Evolutionary conservation across 371 early-diverging fungal species (phyloP).

Genomic region (Quaeritorhiza haematococci): DNA sequence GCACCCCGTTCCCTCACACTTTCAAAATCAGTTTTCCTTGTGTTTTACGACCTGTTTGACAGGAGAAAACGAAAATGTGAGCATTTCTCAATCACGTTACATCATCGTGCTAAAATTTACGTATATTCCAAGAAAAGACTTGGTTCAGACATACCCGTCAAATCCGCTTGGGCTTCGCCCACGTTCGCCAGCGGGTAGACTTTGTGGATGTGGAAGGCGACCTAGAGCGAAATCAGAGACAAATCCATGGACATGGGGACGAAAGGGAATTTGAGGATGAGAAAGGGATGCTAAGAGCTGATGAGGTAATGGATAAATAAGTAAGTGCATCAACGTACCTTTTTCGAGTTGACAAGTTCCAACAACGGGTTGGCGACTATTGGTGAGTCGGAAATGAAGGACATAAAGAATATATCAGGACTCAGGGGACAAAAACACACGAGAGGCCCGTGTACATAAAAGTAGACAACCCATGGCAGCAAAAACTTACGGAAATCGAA

Average conservation of each 20-base stretch:
- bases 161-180: conserved; percentile 71
- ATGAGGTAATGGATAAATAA: too few relatives aligned
- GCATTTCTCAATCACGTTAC: background rate
- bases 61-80: background rate
- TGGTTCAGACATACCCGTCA: background rate
- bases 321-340: too few relatives aligned
- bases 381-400: background rate
- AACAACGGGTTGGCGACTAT: conserved; percentile 21
- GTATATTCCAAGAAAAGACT: background rate
- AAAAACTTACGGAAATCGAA: conserved; percentile 45
- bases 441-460: background rate
- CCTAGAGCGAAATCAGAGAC: conserved; percentile 12
- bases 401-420: background rate
- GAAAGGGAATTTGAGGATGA: too few relatives aligned
- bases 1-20: conserved; percentile 6
- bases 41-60: conserved; percentile 18
- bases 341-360: conserved; percentile 11
- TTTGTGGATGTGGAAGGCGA: conserved; percentile 68
- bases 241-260: conserved; percentile 1
- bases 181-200: conserved; percentile 69
- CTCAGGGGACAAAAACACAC: background rate
- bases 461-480: background rate
- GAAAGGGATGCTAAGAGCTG: background rate
- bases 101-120: background rate
- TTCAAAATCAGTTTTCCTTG: conserved; percentile 28